Percentiles rank a stretch among this genome's conserved stretches.
Evolutionary conservation across 148 eudicot species (phyloP).

Genomic region (Suaeda aralocaspica): DNA sequence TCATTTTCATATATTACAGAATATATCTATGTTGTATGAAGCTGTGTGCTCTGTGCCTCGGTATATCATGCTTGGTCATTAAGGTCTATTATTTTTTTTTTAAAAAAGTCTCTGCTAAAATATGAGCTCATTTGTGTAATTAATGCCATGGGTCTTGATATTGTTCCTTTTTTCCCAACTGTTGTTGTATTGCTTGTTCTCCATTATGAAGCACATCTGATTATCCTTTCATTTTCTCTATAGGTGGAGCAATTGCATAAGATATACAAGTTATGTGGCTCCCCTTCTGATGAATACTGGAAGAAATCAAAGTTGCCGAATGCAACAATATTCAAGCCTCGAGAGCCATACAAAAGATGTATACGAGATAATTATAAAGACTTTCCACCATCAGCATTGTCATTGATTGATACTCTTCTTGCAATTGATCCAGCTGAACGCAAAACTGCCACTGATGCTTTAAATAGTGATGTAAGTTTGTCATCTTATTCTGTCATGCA

Average conservation of each 20-base stretch:
- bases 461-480: constrained; percentile 40
- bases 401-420: constrained; percentile 71
- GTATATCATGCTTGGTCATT: background rate
- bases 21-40: background rate
- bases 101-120: no score
- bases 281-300: constrained; percentile 91
- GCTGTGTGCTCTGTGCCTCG: background rate
- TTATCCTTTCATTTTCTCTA: background rate
- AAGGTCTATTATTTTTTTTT: background rate
- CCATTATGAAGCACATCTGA: background rate
- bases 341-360: constrained; percentile 71
- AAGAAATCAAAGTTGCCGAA: constrained; percentile 77
- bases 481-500: background rate
- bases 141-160: background rate
- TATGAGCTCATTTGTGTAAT: background rate
- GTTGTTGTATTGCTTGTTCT: background rate
- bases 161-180: background rate
- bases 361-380: constrained; percentile 60
- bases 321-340: constrained; percentile 77
- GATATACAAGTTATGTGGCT: constrained; percentile 79
- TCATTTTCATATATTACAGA: background rate
- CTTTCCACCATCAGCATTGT: constrained; percentile 63
- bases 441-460: constrained; percentile 70
- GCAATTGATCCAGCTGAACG: constrained; percentile 79
- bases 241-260: constrained; percentile 85